Conservation (phyloP, 192 early-diverging fungal species). For the Podila clonocystis region DNA sequence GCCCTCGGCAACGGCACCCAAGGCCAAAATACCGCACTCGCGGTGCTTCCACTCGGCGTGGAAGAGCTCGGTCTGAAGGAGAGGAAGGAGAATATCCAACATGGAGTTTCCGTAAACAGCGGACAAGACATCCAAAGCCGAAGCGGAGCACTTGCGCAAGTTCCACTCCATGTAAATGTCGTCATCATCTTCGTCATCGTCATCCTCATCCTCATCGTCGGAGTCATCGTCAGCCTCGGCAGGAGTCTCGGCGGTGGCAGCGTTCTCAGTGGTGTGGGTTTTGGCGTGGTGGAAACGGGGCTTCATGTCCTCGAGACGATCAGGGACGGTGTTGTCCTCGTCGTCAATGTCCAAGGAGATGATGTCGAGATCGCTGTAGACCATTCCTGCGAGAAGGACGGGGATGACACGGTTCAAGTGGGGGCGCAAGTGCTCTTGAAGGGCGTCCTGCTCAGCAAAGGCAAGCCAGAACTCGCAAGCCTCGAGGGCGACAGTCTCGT, state of each 20-base stretch:
- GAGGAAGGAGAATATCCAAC: constrained; percentile 86
- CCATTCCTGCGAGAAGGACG: constrained; percentile 94
- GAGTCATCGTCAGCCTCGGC: constrained; percentile 2
- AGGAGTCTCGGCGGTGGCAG: constrained; percentile 50
- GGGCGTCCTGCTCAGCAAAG: constrained; percentile 92
- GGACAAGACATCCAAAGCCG: constrained; percentile 94
- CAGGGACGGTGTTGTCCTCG: constrained; percentile 89
- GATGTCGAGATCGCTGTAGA: constrained; percentile 95
- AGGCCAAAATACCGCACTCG: constrained; percentile 95
- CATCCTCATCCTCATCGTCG: constrained; percentile 78
- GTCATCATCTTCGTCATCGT: constrained; percentile 89
- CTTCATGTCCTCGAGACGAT: constrained; percentile 93
- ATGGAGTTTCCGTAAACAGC: constrained; percentile 88
- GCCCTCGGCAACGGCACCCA: constrained; percentile 98
- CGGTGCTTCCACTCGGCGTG: constrained; percentile 89
- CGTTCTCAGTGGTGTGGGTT: constrained; percentile 75
- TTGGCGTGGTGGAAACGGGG: constrained; percentile 91
- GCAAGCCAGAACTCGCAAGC: constrained; percentile 99
- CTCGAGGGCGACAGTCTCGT: constrained; percentile 92
- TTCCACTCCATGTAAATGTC: constrained; percentile 95
- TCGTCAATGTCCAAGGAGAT: constrained; percentile 79
- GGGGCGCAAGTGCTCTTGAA: constrained; percentile 76
- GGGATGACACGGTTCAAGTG: constrained; percentile 85
- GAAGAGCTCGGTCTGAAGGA: constrained; percentile 84
- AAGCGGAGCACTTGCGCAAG: constrained; percentile 97